Evolutionary conservation across 305 asterid species (phyloP), one percentile per base, ranked within the genome.

Genomic region (Andrographis paniculata): DNA sequence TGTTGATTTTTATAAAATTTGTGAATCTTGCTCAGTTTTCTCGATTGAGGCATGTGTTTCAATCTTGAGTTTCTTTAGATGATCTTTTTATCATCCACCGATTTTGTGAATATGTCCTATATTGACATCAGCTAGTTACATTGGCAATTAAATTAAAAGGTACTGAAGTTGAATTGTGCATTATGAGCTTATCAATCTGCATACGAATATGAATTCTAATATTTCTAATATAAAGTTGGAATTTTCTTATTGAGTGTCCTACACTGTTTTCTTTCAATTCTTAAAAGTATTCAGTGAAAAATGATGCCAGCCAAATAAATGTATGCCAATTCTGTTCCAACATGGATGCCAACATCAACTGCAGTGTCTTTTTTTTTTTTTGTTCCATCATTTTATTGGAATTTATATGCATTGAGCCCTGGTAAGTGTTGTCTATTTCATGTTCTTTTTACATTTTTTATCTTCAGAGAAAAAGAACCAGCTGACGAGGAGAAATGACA

Each of bases 401-500:
- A 41, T 7, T 33, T 9, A 4, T 33, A 17, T 30, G 30, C 6
- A 17, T 28, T 20, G 21, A 21, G n/a, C 38, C 15, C 43, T 17
- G 39, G 37, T 53, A 42, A 37, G 23, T 56, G 30, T 53, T 61
- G 37, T 48, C 8, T 57, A 51, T 53, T 55, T 56, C 56, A 18
- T 62, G 60, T 13, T n/a, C 6, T 36, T 36, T 45, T 45, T 59
- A 33, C 14, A 12, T 40, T 31, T 46, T 41, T 65, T 40, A n/a
- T n/a, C n/a, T n/a, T 53, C 64, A 83, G 96, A 79, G 68, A 72
- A 53, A 49, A 80, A 62, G 82, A 37, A 19, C 58, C 87, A 77
- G 60, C 55, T 91, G 75, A 54, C 74, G 20, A 77, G 95, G 73
- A 79, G 96, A 70, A 66, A 36, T 54, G 99, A 77, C 56, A 66